Percentiles rank a stretch among this genome's conserved stretches.
Evolutionary conservation across 2,329 filamentous ascomycete genomes (phyloP).

Genomic region (Furcasterigmium furcatum): DNA sequence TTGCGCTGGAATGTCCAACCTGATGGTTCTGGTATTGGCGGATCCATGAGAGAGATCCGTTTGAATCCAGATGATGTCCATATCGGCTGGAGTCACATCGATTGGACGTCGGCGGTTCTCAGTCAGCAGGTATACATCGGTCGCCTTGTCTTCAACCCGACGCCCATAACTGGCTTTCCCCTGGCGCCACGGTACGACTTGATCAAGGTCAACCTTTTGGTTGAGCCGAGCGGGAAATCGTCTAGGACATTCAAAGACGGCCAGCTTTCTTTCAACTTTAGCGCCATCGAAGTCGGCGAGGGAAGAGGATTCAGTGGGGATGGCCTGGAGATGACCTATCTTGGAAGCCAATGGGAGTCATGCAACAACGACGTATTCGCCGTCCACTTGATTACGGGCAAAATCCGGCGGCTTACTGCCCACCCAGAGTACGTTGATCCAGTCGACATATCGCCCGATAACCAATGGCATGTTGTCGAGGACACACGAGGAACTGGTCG

Average conservation of each 20-base stretch:
- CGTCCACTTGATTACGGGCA: slow-evolving; percentile 28
- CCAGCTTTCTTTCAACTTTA: slow-evolving; percentile 20
- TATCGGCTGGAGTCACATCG: slow-evolving; percentile 37
- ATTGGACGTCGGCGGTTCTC: slow-evolving; percentile 7
- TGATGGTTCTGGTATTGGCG: slow-evolving; percentile 27
- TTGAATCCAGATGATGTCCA: slow-evolving; percentile 41
- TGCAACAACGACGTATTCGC: slow-evolving; percentile 38
- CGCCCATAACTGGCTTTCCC: slow-evolving; percentile 20
- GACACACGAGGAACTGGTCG: slow-evolving; percentile 33
- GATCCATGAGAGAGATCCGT: slow-evolving; percentile 35
- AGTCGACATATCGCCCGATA: slow-evolving; percentile 31
- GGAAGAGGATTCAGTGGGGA: slow-evolving; percentile 35
- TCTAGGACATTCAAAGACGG: slow-evolving; percentile 6
- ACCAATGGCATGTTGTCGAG: slow-evolving; percentile 32
- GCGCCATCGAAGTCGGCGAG: slow-evolving; percentile 31
- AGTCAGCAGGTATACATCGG: slow-evolving; percentile 21
- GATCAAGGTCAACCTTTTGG: slow-evolving; percentile 26
- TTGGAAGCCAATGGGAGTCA: slow-evolving; percentile 30
- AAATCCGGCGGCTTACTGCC: slow-evolving; percentile 29
- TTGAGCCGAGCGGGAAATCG: slow-evolving; percentile 20
- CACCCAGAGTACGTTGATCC: slow-evolving; percentile 37
- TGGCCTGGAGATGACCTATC: slow-evolving; percentile 30
- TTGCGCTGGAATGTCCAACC: slow-evolving; percentile 29
- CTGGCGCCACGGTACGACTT: slow-evolving; percentile 29
- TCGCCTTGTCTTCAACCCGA: slow-evolving; percentile 30